These are phyloP conservation scores for Sclerotinia nivalis DNA, from an alignment of 2,329 filamentous ascomycete species.

Conservation along the genomic window DNA sequence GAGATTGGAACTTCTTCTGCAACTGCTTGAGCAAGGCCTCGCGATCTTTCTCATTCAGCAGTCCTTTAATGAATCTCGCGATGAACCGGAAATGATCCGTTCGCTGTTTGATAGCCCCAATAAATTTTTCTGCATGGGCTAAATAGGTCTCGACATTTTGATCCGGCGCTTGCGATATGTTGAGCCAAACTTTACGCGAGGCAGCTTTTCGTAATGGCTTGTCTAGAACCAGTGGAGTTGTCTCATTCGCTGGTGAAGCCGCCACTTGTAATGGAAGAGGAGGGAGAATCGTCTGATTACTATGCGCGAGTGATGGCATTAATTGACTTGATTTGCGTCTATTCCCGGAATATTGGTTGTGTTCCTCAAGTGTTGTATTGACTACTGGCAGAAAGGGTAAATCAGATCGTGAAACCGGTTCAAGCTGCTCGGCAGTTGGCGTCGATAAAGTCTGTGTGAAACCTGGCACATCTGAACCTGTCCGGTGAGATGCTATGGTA, in stretches of 20 bases:
- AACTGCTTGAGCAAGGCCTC: not conserved
- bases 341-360: not conserved
- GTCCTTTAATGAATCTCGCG: constrained; percentile 8
- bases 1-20: constrained; percentile 1
- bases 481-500: not conserved
- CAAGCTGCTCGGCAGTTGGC: not conserved
- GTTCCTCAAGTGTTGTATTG: not conserved
- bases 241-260: not conserved
- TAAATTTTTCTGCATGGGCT: not conserved
- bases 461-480: not conserved
- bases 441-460: not conserved
- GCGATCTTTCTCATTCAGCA: not conserved
- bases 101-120: not conserved
- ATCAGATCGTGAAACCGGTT: not conserved
- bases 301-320: not conserved
- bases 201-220: not conserved
- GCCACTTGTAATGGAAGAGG: not conserved
- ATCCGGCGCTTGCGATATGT: constrained; percentile 7
- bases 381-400: not conserved
- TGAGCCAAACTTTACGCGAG: constrained; percentile 4
- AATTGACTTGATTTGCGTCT: not conserved
- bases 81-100: constrained; percentile 7
- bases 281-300: not conserved
- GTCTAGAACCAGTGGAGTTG: not conserved
- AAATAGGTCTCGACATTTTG: constrained; percentile 6